phyloP scores from a whole-genome alignment of 1,139 yeast species.

The Debaryomyces nepalensis region DNA sequence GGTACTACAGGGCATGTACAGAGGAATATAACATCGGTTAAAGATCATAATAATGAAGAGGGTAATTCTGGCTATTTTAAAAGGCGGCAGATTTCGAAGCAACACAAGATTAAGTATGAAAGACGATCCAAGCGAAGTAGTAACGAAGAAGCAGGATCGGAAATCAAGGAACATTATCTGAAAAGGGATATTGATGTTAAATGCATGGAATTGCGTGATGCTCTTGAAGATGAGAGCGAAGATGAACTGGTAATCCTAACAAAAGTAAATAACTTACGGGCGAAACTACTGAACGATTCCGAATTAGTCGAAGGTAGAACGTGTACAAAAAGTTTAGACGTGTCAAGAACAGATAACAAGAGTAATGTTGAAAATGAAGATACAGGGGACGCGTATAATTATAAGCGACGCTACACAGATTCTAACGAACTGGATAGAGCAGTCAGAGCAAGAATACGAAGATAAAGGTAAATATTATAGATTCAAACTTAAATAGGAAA shows the following conservation, averaged over 20 bases:
- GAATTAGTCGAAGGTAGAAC: neutral
- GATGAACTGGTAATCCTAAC: slow-evolving; percentile 32
- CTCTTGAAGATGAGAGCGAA: slow-evolving; percentile 55
- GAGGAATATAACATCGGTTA: slow-evolving; percentile 44
- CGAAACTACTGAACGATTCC: slow-evolving; percentile 20
- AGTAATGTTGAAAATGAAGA: neutral
- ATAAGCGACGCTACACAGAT: slow-evolving; percentile 5
- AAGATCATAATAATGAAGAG: slow-evolving; percentile 23
- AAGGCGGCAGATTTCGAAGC: slow-evolving; percentile 29
- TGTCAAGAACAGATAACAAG: no score
- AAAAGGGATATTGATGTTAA: slow-evolving; percentile 56
- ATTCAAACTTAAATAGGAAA: no score
- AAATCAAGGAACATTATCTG: slow-evolving; percentile 49
- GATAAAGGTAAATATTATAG: neutral
- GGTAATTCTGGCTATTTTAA: slow-evolving; percentile 36
- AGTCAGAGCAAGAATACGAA: slow-evolving; percentile 2
- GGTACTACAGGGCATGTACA: slow-evolving; percentile 77
- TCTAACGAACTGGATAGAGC: neutral
- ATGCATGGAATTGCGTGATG: slow-evolving; percentile 59
- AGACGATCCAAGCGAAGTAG: slow-evolving; percentile 23
- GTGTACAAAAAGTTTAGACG: no score
- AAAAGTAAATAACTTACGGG: slow-evolving; percentile 28
- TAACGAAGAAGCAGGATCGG: slow-evolving; percentile 27
- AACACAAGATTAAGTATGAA: slow-evolving; percentile 23
- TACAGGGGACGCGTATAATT: neutral